Conservation (phyloP, 2,329 filamentous ascomycete genomes). For the Chaetomium olivaceum region DNA sequence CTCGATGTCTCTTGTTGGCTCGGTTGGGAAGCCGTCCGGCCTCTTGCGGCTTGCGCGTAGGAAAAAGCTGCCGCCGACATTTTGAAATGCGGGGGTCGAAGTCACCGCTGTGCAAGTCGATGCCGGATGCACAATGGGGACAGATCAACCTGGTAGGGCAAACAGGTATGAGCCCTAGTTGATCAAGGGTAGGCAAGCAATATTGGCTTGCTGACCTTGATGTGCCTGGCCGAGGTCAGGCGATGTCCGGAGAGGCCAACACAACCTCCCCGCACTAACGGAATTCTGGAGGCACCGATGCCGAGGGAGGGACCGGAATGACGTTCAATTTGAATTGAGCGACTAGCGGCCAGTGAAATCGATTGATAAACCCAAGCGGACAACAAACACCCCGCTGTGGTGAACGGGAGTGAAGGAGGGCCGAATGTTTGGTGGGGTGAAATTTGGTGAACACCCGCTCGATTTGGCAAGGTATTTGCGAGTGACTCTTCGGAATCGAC, state of each 20-base stretch:
- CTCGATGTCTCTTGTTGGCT: slow-evolving; percentile 37
- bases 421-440: background rate
- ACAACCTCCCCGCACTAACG: slow-evolving; percentile 31
- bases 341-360: slow-evolving; percentile 12
- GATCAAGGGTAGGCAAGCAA: slow-evolving; percentile 16
- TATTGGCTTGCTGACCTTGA: slow-evolving; percentile 23
- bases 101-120: slow-evolving; percentile 8
- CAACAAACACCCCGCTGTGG: background rate
- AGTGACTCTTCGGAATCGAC: slow-evolving; percentile 16
- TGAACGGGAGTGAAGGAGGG: background rate
- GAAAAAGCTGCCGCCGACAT: slow-evolving; percentile 72
- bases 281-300: slow-evolving; percentile 17
- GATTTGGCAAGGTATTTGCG: slow-evolving; percentile 1
- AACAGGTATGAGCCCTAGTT: slow-evolving; percentile 7
- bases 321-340: slow-evolving; percentile 14
- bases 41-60: slow-evolving; percentile 93
- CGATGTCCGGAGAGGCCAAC: slow-evolving; percentile 32
- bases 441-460: slow-evolving; percentile 14
- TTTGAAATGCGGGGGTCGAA: slow-evolving; percentile 21
- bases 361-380: background rate
- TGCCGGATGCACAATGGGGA: slow-evolving; percentile 6
- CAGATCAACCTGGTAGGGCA: slow-evolving; percentile 17
- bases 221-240: slow-evolving; percentile 22
- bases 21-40: slow-evolving; percentile 55
- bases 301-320: background rate